A percentile compares a stretch with the other conserved stretches of the same genome.
phyloP scores from a whole-genome alignment of 2,329 filamentous ascomycete genomes.

The Orbilia oligospora region DNA sequence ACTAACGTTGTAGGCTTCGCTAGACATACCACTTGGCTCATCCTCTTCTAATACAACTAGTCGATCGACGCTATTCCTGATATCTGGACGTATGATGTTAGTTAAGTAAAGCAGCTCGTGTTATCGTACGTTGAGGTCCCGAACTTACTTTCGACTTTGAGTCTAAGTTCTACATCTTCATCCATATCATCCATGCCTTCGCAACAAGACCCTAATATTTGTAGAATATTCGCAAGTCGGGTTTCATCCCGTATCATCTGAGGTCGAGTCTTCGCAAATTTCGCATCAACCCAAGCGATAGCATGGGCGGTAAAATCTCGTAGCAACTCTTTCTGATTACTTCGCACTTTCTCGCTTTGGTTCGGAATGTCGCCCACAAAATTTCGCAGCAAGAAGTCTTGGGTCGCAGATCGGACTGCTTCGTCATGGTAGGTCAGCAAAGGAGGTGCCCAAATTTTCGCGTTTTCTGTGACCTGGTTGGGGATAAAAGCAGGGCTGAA shows the following conservation, averaged over 20 bases:
- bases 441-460: slow-evolving; percentile 71
- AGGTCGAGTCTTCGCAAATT: slow-evolving; percentile 52
- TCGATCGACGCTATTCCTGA: slow-evolving; percentile 58
- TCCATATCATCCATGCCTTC: slow-evolving; percentile 43
- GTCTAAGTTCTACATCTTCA: slow-evolving; percentile 50
- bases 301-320: slow-evolving; percentile 37
- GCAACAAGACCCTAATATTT: slow-evolving; percentile 45
- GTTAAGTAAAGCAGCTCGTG: neutral
- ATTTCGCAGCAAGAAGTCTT: slow-evolving; percentile 65
- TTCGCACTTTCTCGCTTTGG: slow-evolving; percentile 54
- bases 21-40: slow-evolving; percentile 58
- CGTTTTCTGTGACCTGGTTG: slow-evolving; percentile 62
- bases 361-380: slow-evolving; percentile 48
- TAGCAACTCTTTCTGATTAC: slow-evolving; percentile 46
- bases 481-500: slow-evolving; percentile 39
- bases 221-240: slow-evolving; percentile 49
- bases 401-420: slow-evolving; percentile 68
- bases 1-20: neutral
- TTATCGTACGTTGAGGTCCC: neutral
- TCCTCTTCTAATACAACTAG: slow-evolving; percentile 58
- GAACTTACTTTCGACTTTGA: slow-evolving; percentile 58
- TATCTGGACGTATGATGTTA: slow-evolving; percentile 32
- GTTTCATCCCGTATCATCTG: slow-evolving; percentile 58
- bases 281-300: slow-evolving; percentile 53
- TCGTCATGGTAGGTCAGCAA: slow-evolving; percentile 71